phyloP scores from a whole-genome alignment of 495 filamentous ascomycete genomes.

The Cairneyella variabilis region DNA sequence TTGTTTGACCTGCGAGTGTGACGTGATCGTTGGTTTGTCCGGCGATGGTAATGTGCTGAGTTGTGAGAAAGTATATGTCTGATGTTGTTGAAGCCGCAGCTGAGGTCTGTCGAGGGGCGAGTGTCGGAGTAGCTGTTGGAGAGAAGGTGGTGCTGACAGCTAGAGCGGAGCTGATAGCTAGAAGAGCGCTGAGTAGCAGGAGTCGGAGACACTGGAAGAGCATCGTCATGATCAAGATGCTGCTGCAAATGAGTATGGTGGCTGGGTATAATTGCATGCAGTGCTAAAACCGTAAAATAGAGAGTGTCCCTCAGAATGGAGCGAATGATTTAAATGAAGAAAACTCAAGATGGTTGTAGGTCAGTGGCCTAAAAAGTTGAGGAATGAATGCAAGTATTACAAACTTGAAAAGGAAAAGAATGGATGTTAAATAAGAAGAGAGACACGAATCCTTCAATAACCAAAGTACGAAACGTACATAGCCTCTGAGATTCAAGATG shows the following conservation, averaged over 20 bases:
- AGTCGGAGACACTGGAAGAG: too few species aligned
- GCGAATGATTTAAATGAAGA: not conserved
- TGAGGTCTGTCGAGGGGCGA: not conserved
- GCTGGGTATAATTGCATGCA: not conserved
- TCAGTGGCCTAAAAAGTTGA: too few species aligned
- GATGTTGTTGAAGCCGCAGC: not conserved
- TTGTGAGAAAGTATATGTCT: constrained; percentile 22
- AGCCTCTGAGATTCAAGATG: not conserved
- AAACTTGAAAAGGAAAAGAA: too few species aligned
- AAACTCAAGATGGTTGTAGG: too few species aligned
- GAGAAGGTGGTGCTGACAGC: constrained; percentile 1
- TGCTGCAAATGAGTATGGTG: not conserved
- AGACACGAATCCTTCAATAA: too few species aligned
- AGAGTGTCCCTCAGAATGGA: not conserved
- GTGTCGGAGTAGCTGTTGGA: not conserved
- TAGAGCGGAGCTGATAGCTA: not conserved
- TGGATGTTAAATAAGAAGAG: too few species aligned
- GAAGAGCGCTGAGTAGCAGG: not conserved
- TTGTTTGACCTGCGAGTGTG: constrained; percentile 22
- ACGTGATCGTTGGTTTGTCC: constrained; percentile 26
- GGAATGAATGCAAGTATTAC: too few species aligned
- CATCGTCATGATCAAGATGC: not conserved
- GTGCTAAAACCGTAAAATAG: not conserved
- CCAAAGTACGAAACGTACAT: not conserved
- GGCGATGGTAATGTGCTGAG: constrained; percentile 22